Base-by-base conservation (phyloP, 129 eudicot genomes). In the Flaveria ramosissima region DNA sequence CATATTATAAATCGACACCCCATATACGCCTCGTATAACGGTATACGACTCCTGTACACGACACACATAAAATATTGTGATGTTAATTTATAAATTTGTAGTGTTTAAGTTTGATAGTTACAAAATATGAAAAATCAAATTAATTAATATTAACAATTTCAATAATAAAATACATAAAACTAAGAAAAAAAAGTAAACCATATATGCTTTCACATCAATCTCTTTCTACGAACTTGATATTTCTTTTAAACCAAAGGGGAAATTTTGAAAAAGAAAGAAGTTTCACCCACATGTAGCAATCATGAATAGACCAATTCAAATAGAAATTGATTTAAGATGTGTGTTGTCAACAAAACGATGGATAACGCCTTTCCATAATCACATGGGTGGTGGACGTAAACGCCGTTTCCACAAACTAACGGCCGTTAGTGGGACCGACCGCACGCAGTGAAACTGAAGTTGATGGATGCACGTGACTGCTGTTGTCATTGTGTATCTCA, bases 341-440 rank as follows among this genome's bases (percentile, higher is more conserved):
- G 70, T 50, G 82, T 69, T 75, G 82, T 78, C 82, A 70, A 57
- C 62, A 57, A 57, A 26, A 12, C 76, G 69, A 69, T 78, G 82
- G 82, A 26, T 78, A 78, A 78, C 76, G 76, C 7, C 81, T 27
- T 26, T 77, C 81, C 70, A 47, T 78, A n/a, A 69, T 30, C 76
- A 78, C 82, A 26, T 69, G 70, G 50, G 57, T 56, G 76, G 57
- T 78, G 71, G 76, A 57, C 51, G 10, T 15, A 1, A 78, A 78
- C 39, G 61, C 59, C 70, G 69, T 77, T 77, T 20, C 0, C 47
- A 43, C 43, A 23, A 16, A 2, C 26, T 8, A 62, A 77, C 68
- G 74, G 19, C 27, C 59, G 70, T 78, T 45, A 75, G 70, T 60
- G 82, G 82, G 82, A 17, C 82, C 82, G 76, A 78, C 82, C 82